Conservation (phyloP, 768 basidiomycete species). For the Lepiota brunneoincarnata region DNA sequence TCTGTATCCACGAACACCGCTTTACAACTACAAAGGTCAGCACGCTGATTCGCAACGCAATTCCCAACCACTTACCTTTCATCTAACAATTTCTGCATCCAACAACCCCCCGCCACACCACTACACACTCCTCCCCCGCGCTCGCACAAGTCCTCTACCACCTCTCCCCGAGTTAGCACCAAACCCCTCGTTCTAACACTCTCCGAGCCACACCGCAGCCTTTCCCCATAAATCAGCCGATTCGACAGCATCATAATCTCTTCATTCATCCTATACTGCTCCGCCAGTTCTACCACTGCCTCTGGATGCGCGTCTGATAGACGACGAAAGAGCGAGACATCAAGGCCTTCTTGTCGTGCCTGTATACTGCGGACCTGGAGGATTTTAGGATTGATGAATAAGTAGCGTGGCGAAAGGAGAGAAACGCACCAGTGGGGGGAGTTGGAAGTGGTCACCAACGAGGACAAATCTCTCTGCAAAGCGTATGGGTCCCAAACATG, state of each 20-base stretch:
- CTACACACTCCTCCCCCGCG: slow-evolving; percentile 3
- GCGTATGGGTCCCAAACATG: slow-evolving; percentile 89
- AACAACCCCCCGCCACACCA: slow-evolving; percentile 43
- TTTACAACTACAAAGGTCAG: slow-evolving; percentile 55
- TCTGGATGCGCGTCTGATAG: slow-evolving; percentile 86
- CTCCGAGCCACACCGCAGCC: slow-evolving; percentile 66
- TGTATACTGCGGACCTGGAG: slow-evolving; percentile 73
- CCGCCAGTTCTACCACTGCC: slow-evolving; percentile 79
- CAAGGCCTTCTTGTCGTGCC: slow-evolving; percentile 84
- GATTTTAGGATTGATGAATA: neutral
- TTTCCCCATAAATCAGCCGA: slow-evolving; percentile 16
- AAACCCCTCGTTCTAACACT: slow-evolving; percentile 62
- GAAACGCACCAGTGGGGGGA: slow-evolving; percentile 80
- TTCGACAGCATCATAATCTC: slow-evolving; percentile 18
- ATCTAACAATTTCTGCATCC: slow-evolving; percentile 65
- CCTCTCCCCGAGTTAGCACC: slow-evolving; percentile 44
- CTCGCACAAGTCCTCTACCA: slow-evolving; percentile 43
- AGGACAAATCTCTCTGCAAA: slow-evolving; percentile 90
- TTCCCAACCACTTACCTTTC: slow-evolving; percentile 47
- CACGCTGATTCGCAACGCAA: slow-evolving; percentile 1
- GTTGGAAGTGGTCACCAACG: slow-evolving; percentile 96
- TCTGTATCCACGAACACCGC: slow-evolving; percentile 97
- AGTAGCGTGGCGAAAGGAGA: neutral
- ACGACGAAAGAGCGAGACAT: slow-evolving; percentile 84
- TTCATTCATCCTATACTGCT: slow-evolving; percentile 93